Percentiles rank a stretch among this genome's conserved stretches.
Conservation (phyloP, 768 basidiomycete species). For the Clavaria fumosa region DNA sequence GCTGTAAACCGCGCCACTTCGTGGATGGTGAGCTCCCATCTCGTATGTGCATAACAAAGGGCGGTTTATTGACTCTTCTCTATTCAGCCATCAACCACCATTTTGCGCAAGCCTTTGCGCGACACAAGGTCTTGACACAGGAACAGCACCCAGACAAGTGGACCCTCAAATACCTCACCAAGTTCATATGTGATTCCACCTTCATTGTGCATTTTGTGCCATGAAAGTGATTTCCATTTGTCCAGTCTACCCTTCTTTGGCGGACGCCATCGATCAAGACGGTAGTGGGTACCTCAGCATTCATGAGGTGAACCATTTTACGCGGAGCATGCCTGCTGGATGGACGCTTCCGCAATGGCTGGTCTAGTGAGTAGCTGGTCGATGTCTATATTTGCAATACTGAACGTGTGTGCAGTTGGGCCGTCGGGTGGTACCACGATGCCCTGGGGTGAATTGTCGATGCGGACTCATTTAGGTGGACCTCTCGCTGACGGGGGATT, state of each 20-base stretch:
- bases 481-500: too few species aligned
- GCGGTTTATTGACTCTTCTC: neutral
- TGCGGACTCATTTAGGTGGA: neutral
- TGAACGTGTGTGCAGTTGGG: neutral
- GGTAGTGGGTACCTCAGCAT: conserved; percentile 13
- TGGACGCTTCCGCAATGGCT: conserved; percentile 7
- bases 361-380: conserved; percentile 3
- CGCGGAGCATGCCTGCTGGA: conserved; percentile 3
- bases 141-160: conserved; percentile 11
- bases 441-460: neutral
- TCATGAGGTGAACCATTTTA: conserved; percentile 12
- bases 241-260: conserved; percentile 11
- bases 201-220: neutral
- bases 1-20: conserved; percentile 13
- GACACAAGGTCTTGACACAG: conserved; percentile 6
- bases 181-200: conserved; percentile 13
- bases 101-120: conserved; percentile 8
- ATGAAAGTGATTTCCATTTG: neutral
- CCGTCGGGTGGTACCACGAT: neutral
- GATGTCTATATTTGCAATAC: neutral
- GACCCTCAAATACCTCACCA: conserved; percentile 14
- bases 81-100: conserved; percentile 10
- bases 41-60: conserved; percentile 1
- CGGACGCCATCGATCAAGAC: conserved; percentile 13
- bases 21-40: too few species aligned